Evolutionary conservation across 2,329 filamentous ascomycete genomes (phyloP).

Genomic region (Verticillium albo-atrum): DNA sequence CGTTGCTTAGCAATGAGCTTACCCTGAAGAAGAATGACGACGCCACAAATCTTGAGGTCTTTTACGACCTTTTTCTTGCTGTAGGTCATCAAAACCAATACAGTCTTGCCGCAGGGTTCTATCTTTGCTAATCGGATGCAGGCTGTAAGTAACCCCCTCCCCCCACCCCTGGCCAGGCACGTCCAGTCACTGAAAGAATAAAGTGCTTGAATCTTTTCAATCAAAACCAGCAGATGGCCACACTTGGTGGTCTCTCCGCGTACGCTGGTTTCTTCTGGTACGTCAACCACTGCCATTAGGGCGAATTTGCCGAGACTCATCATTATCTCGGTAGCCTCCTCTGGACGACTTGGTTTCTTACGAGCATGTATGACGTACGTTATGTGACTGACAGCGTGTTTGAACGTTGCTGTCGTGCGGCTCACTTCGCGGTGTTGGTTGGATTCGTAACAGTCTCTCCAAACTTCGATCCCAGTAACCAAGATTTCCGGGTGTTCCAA

Average conservation of each 20-base stretch:
- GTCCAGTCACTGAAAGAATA: not conserved
- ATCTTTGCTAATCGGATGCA: not conserved
- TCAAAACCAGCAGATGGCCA: not conserved
- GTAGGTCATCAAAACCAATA: not conserved
- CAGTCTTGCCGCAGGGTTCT: not conserved
- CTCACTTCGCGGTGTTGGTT: slow-evolving; percentile 61
- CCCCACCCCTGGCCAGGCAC: too few species aligned
- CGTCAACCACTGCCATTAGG: not conserved
- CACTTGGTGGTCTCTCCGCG: slow-evolving; percentile 7
- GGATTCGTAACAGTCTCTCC: slow-evolving; percentile 59
- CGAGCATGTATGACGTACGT: slow-evolving; percentile 60
- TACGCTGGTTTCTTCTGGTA: slow-evolving; percentile 31
- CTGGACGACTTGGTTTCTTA: slow-evolving; percentile 66
- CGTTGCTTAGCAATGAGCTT: slow-evolving; percentile 21
- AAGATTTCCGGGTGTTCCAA: slow-evolving; percentile 32
- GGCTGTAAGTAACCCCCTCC: slow-evolving; percentile 15
- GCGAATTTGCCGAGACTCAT: not conserved
- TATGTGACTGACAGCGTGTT: slow-evolving; percentile 62
- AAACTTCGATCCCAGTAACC: slow-evolving; percentile 33
- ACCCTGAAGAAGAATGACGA: slow-evolving; percentile 13
- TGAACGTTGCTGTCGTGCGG: slow-evolving; percentile 50
- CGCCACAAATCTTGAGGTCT: slow-evolving; percentile 24
- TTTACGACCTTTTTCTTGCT: slow-evolving; percentile 33
- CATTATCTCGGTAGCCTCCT: slow-evolving; percentile 37
- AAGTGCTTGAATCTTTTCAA: not conserved